Conservation (phyloP, 2,329 filamentous ascomycete species). For the Aphanocladium album region DNA sequence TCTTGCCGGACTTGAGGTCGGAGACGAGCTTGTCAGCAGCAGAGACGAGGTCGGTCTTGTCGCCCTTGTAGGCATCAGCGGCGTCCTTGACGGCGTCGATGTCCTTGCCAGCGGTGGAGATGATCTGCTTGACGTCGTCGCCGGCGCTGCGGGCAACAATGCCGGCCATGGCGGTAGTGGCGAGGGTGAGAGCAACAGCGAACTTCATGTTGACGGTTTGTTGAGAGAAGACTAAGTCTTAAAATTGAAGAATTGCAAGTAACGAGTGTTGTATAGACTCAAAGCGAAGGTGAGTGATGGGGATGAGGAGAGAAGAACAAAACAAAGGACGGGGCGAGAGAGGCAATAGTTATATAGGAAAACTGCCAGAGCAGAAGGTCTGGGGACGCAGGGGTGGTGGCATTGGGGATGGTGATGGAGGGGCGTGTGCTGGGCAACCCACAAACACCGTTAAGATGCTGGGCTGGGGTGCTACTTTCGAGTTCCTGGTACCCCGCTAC, state of each 20-base stretch:
- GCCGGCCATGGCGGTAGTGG: constrained; percentile 7
- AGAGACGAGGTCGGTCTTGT: constrained; percentile 13
- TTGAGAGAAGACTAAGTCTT: constrained; percentile 5
- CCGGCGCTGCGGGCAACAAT: constrained; percentile 7
- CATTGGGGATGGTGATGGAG: not conserved
- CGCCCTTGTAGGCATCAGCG: constrained; percentile 12
- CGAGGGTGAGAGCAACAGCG: constrained; percentile 6
- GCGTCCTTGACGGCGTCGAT: constrained; percentile 7
- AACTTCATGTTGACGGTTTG: constrained; percentile 15
- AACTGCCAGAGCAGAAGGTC: not conserved
- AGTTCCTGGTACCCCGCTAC: not conserved
- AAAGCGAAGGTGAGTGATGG: constrained; percentile 10
- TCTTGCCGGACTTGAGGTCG: constrained; percentile 13
- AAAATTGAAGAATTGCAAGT: constrained; percentile 2
- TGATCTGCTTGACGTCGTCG: not conserved
- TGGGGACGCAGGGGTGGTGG: not conserved
- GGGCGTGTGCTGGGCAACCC: not conserved
- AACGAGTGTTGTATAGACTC: constrained; percentile 13
- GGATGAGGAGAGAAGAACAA: constrained; percentile 6
- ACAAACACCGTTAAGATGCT: not conserved
- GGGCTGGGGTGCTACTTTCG: not conserved
- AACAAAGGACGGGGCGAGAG: not conserved
- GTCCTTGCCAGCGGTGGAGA: not conserved
- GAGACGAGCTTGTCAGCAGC: constrained; percentile 10
- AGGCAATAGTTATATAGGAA: constrained; percentile 7